Conservation (phyloP, 208 protist species). For the Crithidia bombi region DNA sequence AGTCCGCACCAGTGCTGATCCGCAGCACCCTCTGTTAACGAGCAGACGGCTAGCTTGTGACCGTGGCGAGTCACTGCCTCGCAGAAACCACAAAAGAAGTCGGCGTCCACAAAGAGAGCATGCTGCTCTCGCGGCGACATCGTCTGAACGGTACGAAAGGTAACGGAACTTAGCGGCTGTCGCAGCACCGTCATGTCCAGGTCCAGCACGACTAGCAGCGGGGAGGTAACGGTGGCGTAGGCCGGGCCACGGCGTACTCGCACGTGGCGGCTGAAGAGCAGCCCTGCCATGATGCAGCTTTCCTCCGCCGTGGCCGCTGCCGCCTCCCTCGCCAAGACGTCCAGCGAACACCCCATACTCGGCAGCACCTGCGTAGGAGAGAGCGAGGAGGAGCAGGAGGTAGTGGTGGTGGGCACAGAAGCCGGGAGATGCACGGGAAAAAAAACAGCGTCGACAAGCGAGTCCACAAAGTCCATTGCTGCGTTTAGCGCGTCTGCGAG, state of each 20-base stretch:
- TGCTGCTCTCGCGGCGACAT: slow-evolving; percentile 1
- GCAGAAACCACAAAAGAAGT: slow-evolving; percentile 39
- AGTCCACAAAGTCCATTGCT: slow-evolving; percentile 10
- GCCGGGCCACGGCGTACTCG: slow-evolving; percentile 18
- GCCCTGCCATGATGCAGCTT: slow-evolving; percentile 31
- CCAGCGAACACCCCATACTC: no score
- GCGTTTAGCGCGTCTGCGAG: slow-evolving; percentile 13
- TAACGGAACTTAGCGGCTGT: slow-evolving; percentile 25
- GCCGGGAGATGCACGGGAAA: no score
- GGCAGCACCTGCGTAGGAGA: not conserved
- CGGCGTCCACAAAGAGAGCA: slow-evolving; percentile 39
- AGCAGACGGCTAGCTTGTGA: slow-evolving; percentile 47
- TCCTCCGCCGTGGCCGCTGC: slow-evolving; percentile 2
- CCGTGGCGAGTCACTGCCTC: slow-evolving; percentile 20
- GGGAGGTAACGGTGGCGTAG: slow-evolving; percentile 34
- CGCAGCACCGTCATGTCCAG: slow-evolving; percentile 47
- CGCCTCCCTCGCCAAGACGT: not conserved
- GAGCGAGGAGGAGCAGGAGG: not conserved
- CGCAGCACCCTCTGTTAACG: slow-evolving; percentile 39
- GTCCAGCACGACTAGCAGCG: slow-evolving; percentile 49
- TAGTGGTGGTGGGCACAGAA: not conserved
- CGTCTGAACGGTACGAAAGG: slow-evolving; percentile 3
- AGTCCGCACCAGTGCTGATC: slow-evolving; percentile 24
- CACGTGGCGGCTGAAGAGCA: slow-evolving; percentile 30
- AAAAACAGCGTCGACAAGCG: slow-evolving; percentile 5